Conservation (phyloP, 176 grass and related monocot species). For the Puccinellia tenuiflora region DNA sequence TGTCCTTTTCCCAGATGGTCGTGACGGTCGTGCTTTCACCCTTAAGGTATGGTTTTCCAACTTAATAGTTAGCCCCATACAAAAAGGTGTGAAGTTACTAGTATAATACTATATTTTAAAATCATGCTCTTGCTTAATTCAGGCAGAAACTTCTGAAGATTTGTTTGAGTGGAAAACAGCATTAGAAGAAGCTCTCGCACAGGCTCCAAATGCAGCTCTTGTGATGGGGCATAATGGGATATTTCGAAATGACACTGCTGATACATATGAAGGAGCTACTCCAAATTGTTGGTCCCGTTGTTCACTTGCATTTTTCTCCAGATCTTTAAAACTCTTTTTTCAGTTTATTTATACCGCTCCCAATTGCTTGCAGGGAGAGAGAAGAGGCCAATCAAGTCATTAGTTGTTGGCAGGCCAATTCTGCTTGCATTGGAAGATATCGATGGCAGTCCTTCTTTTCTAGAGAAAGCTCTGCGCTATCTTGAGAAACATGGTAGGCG, state of each 20-base stretch:
- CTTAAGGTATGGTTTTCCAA: constrained; percentile 55
- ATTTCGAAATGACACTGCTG: constrained; percentile 82
- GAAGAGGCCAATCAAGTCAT: constrained; percentile 84
- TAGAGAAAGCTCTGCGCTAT: constrained; percentile 92
- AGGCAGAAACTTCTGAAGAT: constrained; percentile 94
- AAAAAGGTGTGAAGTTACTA: not conserved
- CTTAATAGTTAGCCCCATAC: not conserved
- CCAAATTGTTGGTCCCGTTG: constrained; percentile 68
- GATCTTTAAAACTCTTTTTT: constrained; percentile 1
- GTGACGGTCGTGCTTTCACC: constrained; percentile 97
- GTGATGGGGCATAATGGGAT: constrained; percentile 99
- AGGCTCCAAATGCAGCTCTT: constrained; percentile 99
- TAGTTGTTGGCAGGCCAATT: constrained; percentile 96
- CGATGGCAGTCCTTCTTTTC: constrained; percentile 92
- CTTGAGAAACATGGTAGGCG: constrained; percentile 92
- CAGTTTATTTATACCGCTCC: constrained; percentile 11
- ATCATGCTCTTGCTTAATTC: not conserved
- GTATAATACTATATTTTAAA: not conserved
- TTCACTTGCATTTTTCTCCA: constrained; percentile 13
- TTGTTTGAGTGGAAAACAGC: constrained; percentile 99
- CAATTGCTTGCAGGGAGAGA: constrained; percentile 77
- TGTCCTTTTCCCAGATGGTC: constrained; percentile 97
- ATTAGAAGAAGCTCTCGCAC: constrained; percentile 91
- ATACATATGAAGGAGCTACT: constrained; percentile 75
- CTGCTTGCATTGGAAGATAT: constrained; percentile 97